These are phyloP conservation scores for Salicornia ramosissima DNA, from an alignment of 148 eudicot genomes.

Conservation along the genomic window DNA sequence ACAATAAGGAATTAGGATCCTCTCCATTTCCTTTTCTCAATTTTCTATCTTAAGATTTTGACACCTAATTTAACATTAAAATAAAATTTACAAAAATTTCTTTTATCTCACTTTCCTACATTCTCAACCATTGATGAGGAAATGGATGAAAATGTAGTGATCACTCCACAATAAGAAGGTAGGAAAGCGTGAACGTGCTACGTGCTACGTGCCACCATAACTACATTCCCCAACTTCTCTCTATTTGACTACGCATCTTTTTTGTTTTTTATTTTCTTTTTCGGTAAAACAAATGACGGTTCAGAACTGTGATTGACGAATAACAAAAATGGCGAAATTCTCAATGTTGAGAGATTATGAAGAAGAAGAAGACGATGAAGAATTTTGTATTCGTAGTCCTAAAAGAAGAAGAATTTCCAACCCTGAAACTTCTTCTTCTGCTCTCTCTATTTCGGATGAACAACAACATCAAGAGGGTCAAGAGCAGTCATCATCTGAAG, in stretches of 20 bases:
- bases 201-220: not conserved
- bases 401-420: slow-evolving; percentile 28
- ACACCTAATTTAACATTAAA: too few relatives aligned
- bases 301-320: not conserved
- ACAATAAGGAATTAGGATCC: too few relatives aligned
- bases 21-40: too few relatives aligned
- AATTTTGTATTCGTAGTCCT: slow-evolving; percentile 19
- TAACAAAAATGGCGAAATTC: slow-evolving; percentile 46
- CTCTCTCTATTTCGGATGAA: slow-evolving; percentile 1
- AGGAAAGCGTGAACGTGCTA: too few relatives aligned
- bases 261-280: not conserved
- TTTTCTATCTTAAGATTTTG: too few relatives aligned
- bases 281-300: not conserved
- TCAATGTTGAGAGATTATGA: slow-evolving; percentile 40
- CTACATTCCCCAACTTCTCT: too few relatives aligned
- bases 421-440: slow-evolving; percentile 5
- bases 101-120: too few relatives aligned
- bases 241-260: not conserved
- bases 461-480: not conserved
- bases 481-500: not conserved
- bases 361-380: slow-evolving; percentile 33
- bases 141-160: too few relatives aligned
- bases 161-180: too few relatives aligned
- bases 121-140: too few relatives aligned
- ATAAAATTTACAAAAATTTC: too few relatives aligned